Evolutionary conservation across 2,329 filamentous ascomycete species (phyloP).

Genomic region (Phyllosticta citriasiana): DNA sequence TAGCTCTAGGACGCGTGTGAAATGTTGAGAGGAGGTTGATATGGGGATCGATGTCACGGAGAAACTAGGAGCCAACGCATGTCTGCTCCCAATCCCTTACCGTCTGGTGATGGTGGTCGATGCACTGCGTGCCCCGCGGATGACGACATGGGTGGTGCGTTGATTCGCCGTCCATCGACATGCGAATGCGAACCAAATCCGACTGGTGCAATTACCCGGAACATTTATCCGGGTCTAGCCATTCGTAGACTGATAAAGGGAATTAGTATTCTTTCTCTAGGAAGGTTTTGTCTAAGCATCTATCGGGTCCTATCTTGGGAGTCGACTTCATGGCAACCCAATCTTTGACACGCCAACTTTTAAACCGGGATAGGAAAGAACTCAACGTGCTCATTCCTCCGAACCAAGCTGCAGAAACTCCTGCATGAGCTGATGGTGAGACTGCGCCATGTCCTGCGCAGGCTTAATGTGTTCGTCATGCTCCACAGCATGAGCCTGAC

Average conservation of each 20-base stretch:
- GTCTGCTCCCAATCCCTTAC: neutral
- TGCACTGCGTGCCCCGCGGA: neutral
- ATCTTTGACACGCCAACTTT: neutral
- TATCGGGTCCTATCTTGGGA: too few relatives aligned
- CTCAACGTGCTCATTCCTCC: neutral
- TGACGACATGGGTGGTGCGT: neutral
- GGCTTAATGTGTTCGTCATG: neutral
- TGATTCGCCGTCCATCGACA: neutral
- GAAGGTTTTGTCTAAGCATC: neutral
- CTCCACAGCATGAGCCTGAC: conserved; percentile 1
- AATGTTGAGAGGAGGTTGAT: neutral
- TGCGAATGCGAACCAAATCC: neutral
- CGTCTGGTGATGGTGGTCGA: neutral
- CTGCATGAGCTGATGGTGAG: conserved; percentile 1
- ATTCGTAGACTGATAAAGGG: neutral
- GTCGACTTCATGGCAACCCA: neutral
- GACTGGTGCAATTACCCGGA: neutral
- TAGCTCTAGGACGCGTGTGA: neutral
- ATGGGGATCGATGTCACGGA: neutral
- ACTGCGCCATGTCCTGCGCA: neutral
- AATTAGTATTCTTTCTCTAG: neutral
- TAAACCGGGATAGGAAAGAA: neutral
- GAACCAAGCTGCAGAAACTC: conserved; percentile 1
- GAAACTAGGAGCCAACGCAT: neutral
- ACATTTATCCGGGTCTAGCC: neutral